These are phyloP conservation scores for Colletotrichum filicis DNA, from an alignment of 2,329 filamentous ascomycete species.

Conservation along the genomic window DNA sequence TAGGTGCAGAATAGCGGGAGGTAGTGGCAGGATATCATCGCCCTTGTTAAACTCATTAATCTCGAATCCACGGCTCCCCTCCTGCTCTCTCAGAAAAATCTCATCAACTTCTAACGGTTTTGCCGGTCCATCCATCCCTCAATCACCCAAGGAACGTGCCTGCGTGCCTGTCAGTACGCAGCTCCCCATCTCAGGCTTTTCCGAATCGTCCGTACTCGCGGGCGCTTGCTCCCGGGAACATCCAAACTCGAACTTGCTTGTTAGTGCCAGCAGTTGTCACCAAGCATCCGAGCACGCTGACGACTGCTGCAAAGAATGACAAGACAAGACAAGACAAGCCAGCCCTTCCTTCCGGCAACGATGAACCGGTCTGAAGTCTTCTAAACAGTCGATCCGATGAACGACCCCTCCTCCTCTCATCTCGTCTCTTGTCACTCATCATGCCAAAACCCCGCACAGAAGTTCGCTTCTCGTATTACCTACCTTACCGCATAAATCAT, in stretches of 20 bases:
- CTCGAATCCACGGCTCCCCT: neutral
- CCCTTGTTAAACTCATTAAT: neutral
- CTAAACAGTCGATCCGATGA: constrained; percentile 19
- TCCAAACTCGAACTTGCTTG: neutral
- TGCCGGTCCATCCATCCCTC: neutral
- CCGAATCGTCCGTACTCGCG: neutral
- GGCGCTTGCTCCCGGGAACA: neutral
- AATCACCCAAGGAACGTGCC: constrained; percentile 6
- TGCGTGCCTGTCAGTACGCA: neutral
- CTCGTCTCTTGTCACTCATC: neutral
- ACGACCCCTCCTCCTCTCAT: neutral
- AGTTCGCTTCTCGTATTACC: constrained; percentile 6
- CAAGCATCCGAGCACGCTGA: neutral
- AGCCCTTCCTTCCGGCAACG: constrained; percentile 16
- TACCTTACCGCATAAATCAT: constrained; percentile 8
- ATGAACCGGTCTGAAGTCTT: constrained; percentile 5
- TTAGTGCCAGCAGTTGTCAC: constrained; percentile 3
- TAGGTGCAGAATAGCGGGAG: too few relatives aligned
- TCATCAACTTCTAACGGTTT: constrained; percentile 25
- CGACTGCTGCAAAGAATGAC: neutral
- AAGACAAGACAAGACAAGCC: neutral
- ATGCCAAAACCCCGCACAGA: neutral
- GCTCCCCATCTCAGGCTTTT: neutral
- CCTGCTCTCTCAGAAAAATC: neutral
- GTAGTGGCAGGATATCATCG: too few relatives aligned